Conservation (phyloP, 192 early-diverging fungal genomes). For the Podila epigama region DNA sequence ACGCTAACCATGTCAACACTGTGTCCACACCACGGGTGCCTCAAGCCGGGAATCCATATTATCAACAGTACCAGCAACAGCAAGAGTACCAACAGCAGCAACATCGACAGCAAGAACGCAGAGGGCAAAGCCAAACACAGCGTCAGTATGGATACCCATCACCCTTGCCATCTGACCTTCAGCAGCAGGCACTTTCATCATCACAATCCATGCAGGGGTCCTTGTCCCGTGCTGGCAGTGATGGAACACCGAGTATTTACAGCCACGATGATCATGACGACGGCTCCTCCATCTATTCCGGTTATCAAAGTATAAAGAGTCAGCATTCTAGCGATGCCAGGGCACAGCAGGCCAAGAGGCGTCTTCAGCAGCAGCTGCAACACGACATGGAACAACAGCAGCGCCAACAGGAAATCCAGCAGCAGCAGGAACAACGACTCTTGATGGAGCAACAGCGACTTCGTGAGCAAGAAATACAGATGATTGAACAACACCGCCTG, state of each 20-base stretch:
- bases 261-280: constrained; percentile 27
- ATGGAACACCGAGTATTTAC: constrained; percentile 20
- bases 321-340: neutral
- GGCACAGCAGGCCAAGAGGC: constrained; percentile 31
- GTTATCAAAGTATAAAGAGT: neutral
- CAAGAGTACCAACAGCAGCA: constrained; percentile 1
- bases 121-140: constrained; percentile 1
- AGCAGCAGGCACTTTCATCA: neutral
- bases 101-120: neutral
- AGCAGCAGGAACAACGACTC: constrained; percentile 12
- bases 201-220: constrained; percentile 9
- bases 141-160: constrained; percentile 6
- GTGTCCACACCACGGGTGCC: constrained; percentile 3
- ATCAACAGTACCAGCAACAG: neutral
- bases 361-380: constrained; percentile 45
- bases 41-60: neutral
- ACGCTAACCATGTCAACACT: no score
- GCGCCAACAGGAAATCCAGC: constrained; percentile 10
- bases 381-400: constrained; percentile 6
- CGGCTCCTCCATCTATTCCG: constrained; percentile 4
- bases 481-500: constrained; percentile 24
- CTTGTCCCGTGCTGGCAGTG: constrained; percentile 5
- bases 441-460: constrained; percentile 20
- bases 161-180: constrained; percentile 16
- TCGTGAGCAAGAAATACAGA: constrained; percentile 14